A percentile compares a stretch with the other conserved stretches of the same genome.
Conservation (phyloP, 495 filamentous ascomycete genomes). For the Aspergillus wentii region DNA sequence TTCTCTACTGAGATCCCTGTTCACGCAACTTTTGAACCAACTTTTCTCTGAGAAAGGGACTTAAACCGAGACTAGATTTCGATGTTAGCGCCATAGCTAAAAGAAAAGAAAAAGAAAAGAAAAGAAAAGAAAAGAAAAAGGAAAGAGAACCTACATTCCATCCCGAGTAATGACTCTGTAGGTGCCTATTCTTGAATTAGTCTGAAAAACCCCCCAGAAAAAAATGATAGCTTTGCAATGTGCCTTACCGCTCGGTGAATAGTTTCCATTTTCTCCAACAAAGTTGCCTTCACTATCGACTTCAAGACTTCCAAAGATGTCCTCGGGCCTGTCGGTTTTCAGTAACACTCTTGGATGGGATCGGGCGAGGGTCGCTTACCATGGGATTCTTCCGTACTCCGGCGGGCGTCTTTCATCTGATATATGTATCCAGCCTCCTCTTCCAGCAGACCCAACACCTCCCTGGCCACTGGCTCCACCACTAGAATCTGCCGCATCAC, state of each 20-base stretch:
- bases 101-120: too few relatives aligned
- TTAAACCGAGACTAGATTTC: conserved; percentile 44
- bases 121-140: not conserved
- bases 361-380: conserved; percentile 28
- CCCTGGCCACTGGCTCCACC: conserved; percentile 79
- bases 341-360: conserved; percentile 5
- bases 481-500: conserved; percentile 52
- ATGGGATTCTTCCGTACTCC: conserved; percentile 86
- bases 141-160: conserved; percentile 48
- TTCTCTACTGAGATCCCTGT: conserved; percentile 16
- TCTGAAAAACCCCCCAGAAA: too few relatives aligned
- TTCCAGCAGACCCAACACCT: conserved; percentile 73
- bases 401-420: conserved; percentile 78
- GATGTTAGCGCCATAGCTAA: conserved; percentile 23
- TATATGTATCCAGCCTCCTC: conserved; percentile 87
- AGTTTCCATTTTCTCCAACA: conserved; percentile 52
- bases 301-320: conserved; percentile 91
- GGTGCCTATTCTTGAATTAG: conserved; percentile 24
- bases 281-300: conserved; percentile 76
- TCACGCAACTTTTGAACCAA: conserved; percentile 44
- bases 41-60: conserved; percentile 52
- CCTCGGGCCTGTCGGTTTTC: conserved; percentile 54
- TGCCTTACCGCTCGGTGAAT: conserved; percentile 56
- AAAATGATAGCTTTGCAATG: too few relatives aligned
- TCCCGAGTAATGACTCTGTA: conserved; percentile 56